A percentile compares a stretch with the other conserved stretches of the same genome.
Conservation (phyloP, 768 basidiomycete genomes). For the Boletales sp. region DNA sequence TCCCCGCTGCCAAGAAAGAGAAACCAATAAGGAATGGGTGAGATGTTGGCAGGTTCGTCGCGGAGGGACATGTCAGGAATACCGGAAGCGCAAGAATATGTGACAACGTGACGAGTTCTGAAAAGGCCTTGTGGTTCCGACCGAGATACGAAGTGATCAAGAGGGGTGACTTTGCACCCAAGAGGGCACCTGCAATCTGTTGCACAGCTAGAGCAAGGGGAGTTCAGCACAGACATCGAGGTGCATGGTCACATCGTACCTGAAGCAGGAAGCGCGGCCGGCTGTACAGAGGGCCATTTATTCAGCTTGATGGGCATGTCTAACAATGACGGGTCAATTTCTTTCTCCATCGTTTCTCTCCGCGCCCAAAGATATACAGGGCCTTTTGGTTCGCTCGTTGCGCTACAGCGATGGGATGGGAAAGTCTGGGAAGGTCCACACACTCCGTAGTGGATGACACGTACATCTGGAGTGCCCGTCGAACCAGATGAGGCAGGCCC, state of each 20-base stretch:
- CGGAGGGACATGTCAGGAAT: slow-evolving; percentile 46
- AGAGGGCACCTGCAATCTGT: slow-evolving; percentile 47
- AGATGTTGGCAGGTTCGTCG: slow-evolving; percentile 52
- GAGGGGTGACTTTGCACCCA: slow-evolving; percentile 50
- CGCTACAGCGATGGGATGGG: slow-evolving; percentile 35
- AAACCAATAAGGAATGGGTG: slow-evolving; percentile 53
- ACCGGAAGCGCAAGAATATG: slow-evolving; percentile 53
- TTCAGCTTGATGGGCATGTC: slow-evolving; percentile 23
- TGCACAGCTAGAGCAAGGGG: slow-evolving; percentile 22
- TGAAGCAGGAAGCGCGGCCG: slow-evolving; percentile 41
- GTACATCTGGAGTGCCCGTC: slow-evolving; percentile 64
- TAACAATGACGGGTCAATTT: slow-evolving; percentile 42
- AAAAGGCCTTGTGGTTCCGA: slow-evolving; percentile 46
- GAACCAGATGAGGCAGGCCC: slow-evolving; percentile 48
- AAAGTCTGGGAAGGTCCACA: background rate
- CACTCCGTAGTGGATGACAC: slow-evolving; percentile 5
- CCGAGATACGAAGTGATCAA: slow-evolving; percentile 66
- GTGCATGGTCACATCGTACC: slow-evolving; percentile 24
- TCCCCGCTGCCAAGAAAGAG: slow-evolving; percentile 44
- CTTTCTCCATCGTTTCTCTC: slow-evolving; percentile 68
- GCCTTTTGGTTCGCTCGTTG: slow-evolving; percentile 66
- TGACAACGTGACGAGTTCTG: slow-evolving; percentile 46
- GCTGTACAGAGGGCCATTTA: slow-evolving; percentile 55
- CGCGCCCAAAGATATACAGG: slow-evolving; percentile 74
- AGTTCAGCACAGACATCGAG: background rate